Conservation (phyloP, 306 rosid genomes). For the Prunus davidiana region DNA sequence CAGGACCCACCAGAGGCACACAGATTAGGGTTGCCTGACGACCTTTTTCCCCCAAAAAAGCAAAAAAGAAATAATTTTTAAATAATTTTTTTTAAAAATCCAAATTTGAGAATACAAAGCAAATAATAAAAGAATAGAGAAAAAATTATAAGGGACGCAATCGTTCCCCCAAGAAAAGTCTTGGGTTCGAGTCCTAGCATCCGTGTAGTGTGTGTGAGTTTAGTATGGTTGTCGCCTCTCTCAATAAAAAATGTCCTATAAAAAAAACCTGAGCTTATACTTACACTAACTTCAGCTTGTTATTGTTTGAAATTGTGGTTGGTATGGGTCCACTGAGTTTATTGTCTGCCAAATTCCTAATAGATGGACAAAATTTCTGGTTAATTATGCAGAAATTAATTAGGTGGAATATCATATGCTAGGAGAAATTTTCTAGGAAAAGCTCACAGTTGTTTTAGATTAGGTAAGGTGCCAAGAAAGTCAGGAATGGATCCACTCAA, state of each 20-base stretch:
- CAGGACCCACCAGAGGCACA: conserved; percentile 13
- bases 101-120: background rate
- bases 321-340: conserved; percentile 30
- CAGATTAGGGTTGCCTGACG: conserved; percentile 9
- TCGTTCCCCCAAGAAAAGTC: too few species aligned
- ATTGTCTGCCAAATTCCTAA: conserved; percentile 28
- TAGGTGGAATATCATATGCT: too few species aligned
- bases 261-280: background rate
- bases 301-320: conserved; percentile 19
- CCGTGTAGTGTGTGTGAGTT: too few species aligned
- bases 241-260: too few species aligned
- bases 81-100: background rate
- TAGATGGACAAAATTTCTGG: background rate
- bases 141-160: too few species aligned
- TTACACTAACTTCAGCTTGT: conserved; percentile 17
- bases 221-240: too few species aligned
- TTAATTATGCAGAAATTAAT: background rate
- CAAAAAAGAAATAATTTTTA: background rate
- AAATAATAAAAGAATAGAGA: background rate
- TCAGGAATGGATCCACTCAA: conserved; percentile 39
- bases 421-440: background rate
- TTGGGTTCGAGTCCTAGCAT: too few species aligned
- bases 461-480: conserved; percentile 42
- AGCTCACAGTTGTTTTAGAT: conserved; percentile 28
- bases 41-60: background rate